Evolutionary conservation across 2,329 filamentous ascomycete genomes (phyloP), one percentile per base, ranked within the genome.

Genomic region (Magnaporthales sp.): DNA sequence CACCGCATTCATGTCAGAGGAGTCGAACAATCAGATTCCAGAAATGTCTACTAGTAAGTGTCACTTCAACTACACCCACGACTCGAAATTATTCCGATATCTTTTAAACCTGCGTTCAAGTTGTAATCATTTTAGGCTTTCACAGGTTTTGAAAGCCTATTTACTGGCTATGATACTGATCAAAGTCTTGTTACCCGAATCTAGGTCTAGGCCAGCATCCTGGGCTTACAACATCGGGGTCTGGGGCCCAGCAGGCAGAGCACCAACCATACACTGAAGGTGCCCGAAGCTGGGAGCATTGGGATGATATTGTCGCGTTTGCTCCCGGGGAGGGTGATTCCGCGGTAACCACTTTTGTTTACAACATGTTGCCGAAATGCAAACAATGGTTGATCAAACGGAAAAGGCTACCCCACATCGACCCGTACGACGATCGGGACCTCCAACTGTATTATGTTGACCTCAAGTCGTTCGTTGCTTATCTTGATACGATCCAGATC

Each of bases 391-490:
- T 65, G 13, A 24, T 65, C 11, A 9, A 2, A 7, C 7, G 19
- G 3, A 19, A 24, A 13, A 22, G 22, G n/a, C 24, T 2, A 7
- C 51, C 63, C n/a, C 4, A 4, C 24, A 24, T 30, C 19, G 26
- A n/a, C n/a, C 31, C 22, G 8, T 24, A 32, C 63, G 8, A 56
- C 11, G 63, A 65, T 24, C 32, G 6, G 10, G 51, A 65, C 1
- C 26, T 22, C 29, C 19, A 7, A 4, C 2, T 1, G 5, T 46
- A 46, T 26, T 30, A 10, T 27, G 26, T 10, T 60, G 26, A 54
- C 4, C 38, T 65, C 26, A 65, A 65, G n/a, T 65, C 63, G 2
- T 65, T 65, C 24, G 46, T 65, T 31, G 46, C 38, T 9, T 65
- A 31, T 22, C 63, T 65, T 19, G 24, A 65, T 11, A 65, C 63